Base-by-base conservation (phyloP, 495 filamentous ascomycete species). In the Thermochaetoides thermophila region DNA sequence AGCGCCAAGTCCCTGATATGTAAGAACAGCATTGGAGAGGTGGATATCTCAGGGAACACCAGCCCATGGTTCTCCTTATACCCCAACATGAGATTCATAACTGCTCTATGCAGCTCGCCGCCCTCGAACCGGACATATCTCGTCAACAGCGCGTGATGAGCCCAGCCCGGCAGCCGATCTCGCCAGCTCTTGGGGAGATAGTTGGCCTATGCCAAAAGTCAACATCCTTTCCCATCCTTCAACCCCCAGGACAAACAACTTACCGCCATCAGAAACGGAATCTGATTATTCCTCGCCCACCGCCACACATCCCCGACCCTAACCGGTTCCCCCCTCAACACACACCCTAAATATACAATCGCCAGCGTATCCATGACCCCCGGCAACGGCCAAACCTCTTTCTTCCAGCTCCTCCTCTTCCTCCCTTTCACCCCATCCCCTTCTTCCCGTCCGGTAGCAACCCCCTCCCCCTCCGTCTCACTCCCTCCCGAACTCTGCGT, bases 1-100 rank as follows among this genome's bases (percentile, higher is more conserved):
- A 97, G 60, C 7, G 77, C 73, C 16, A 96, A 63, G 28, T 79
- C 67, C 39, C 66, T 75, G 17, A 91, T 68, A 37, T 78, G 76
- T 24, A 75, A 67, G 36, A 76, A 73, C 7, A 84, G 50, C 12
- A 92, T 42, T 4, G 79, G 52, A 4, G 74, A 66, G 12, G 56
- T 50, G 35, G 92, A 91, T 23, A 94, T 43, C 1, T 71, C 56
- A 1, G 89, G 86, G 32, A 93, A 74, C 0, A 56, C 46, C 44
- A 93, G 62, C 12, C 68, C 71, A 47, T 81, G 86, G 17, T 78
- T 70, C 27, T 59, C 56, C 29, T 71, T 58, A 46, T 79, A 82
- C 9, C 73, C 66, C n/a, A 71, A 40, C 8, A 70, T 58, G 29
- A 84, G 40, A 12, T 74, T 63, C 31, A 69, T 56, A 2, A 84